A percentile compares a stretch with the other conserved stretches of the same genome.
Conservation (phyloP, 495 filamentous ascomycete genomes). For the Tuber brumale region DNA sequence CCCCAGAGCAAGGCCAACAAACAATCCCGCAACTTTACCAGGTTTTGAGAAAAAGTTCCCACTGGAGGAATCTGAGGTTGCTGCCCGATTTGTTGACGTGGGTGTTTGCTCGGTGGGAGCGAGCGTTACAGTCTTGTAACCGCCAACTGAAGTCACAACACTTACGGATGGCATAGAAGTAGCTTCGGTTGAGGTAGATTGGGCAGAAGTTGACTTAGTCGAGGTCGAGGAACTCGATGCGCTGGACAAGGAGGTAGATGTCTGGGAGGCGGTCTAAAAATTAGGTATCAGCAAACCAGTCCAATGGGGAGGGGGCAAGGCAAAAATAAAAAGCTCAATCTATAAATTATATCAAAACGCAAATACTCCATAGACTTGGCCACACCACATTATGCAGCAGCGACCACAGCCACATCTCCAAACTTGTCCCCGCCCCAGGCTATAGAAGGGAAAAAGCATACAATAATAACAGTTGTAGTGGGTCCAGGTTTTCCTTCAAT, state of each 20-base stretch:
- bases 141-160: conserved; percentile 48
- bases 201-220: conserved; percentile 20
- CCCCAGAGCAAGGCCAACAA: conserved; percentile 42
- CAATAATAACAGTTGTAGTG: conserved; percentile 38
- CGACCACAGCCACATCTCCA: conserved; percentile 15
- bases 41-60: conserved; percentile 37
- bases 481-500: conserved; percentile 24
- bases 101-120: conserved; percentile 44
- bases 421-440: conserved; percentile 2
- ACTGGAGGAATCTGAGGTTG: conserved; percentile 4
- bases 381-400: conserved; percentile 6
- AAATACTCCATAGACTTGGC: background rate
- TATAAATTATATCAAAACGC: background rate
- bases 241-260: conserved; percentile 30
- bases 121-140: conserved; percentile 52
- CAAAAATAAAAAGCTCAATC: background rate
- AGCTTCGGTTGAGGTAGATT: conserved; percentile 9
- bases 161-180: conserved; percentile 45
- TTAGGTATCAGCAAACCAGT: conserved; percentile 13
- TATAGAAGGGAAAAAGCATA: conserved; percentile 35
- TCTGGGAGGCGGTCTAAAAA: conserved; percentile 13
- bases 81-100: background rate
- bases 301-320: conserved; percentile 12
- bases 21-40: conserved; percentile 42
- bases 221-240: conserved; percentile 29